Conservation (phyloP, 2,329 filamentous ascomycete genomes). For the Didymella pinodella region DNA sequence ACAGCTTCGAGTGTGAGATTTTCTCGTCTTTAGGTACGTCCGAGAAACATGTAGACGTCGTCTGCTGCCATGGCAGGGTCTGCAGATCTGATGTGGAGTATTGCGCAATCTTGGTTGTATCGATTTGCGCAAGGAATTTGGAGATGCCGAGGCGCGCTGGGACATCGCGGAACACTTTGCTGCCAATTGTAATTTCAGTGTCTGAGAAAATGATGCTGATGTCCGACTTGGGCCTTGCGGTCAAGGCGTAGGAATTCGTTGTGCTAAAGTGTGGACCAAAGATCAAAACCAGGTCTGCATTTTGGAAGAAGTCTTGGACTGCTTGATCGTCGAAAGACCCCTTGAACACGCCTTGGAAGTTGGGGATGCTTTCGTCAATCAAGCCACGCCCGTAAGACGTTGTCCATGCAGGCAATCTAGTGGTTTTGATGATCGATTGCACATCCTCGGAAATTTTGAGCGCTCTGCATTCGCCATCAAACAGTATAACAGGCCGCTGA, state of each 20-base stretch:
- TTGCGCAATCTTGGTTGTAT: conserved; percentile 1
- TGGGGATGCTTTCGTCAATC: conserved; percentile 57
- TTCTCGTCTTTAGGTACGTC: conserved; percentile 20
- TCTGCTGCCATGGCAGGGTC: conserved; percentile 5
- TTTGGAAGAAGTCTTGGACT: conserved; percentile 49
- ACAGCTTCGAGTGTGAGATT: conserved; percentile 61
- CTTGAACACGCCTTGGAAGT: conserved; percentile 60
- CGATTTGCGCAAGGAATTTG: conserved; percentile 6
- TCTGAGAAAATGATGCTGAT: conserved; percentile 48
- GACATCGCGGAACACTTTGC: conserved; percentile 49
- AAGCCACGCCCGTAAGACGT: conserved; percentile 61
- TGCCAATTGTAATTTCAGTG: conserved; percentile 43
- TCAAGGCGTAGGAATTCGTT: conserved; percentile 56
- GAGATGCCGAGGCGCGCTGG: conserved; percentile 35
- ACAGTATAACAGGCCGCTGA: conserved; percentile 60
- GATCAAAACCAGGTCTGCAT: conserved; percentile 56
- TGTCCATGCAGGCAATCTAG: conserved; percentile 58
- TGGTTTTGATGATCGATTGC: conserved; percentile 54
- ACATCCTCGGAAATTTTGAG: conserved; percentile 55
- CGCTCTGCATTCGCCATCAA: conserved; percentile 60
- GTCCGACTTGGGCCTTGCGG: conserved; percentile 49
- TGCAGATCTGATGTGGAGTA: conserved; percentile 8
- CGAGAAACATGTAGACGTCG: not conserved
- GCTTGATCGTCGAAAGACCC: conserved; percentile 52
- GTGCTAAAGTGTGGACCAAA: conserved; percentile 59